Percentiles rank a stretch among this genome's conserved stretches.
These are phyloP conservation scores for Endotrypanum monterogeii DNA, from an alignment of 208 protist species.

Conservation along the genomic window DNA sequence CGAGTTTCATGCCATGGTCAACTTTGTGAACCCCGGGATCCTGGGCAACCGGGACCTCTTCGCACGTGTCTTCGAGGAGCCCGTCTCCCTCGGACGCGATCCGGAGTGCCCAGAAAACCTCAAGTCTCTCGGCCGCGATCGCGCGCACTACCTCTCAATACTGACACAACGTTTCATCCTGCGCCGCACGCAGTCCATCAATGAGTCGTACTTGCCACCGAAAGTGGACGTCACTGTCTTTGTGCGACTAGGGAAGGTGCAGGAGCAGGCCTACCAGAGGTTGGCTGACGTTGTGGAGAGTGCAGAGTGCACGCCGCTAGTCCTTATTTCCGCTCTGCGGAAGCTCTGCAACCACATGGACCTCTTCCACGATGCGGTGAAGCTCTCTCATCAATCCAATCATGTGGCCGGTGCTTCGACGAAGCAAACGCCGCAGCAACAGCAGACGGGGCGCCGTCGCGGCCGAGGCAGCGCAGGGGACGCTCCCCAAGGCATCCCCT, in stretches of 20 bases:
- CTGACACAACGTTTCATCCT: slow-evolving; percentile 85
- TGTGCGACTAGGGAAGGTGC: slow-evolving; percentile 66
- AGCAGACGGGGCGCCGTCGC: slow-evolving; percentile 9
- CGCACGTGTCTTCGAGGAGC: slow-evolving; percentile 80
- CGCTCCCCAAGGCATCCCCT: slow-evolving; percentile 49
- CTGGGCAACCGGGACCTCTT: slow-evolving; percentile 82
- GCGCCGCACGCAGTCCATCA: slow-evolving; percentile 80
- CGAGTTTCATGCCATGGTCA: slow-evolving; percentile 93
- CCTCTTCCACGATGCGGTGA: slow-evolving; percentile 79
- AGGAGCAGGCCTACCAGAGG: slow-evolving; percentile 72
- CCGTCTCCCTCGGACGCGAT: slow-evolving; percentile 63
- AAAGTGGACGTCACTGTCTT: slow-evolving; percentile 88
- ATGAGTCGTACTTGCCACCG: slow-evolving; percentile 85
- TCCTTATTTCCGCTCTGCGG: slow-evolving; percentile 78
- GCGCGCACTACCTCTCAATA: slow-evolving; percentile 79
- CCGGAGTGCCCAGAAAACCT: slow-evolving; percentile 70
- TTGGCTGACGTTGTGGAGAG: slow-evolving; percentile 56
- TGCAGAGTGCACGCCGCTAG: slow-evolving; percentile 71
- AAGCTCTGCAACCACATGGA: slow-evolving; percentile 96
- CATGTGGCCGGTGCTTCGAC: neutral
- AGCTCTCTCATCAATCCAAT: slow-evolving; percentile 50
- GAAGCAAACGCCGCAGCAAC: slow-evolving; percentile 11
- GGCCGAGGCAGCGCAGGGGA: slow-evolving; percentile 10
- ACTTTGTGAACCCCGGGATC: slow-evolving; percentile 86
- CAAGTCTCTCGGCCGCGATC: slow-evolving; percentile 67